Percentiles rank a stretch among this genome's conserved stretches.
phyloP scores from a whole-genome alignment of 2,329 filamentous ascomycete species.

The Colletotrichum spaethianum region DNA sequence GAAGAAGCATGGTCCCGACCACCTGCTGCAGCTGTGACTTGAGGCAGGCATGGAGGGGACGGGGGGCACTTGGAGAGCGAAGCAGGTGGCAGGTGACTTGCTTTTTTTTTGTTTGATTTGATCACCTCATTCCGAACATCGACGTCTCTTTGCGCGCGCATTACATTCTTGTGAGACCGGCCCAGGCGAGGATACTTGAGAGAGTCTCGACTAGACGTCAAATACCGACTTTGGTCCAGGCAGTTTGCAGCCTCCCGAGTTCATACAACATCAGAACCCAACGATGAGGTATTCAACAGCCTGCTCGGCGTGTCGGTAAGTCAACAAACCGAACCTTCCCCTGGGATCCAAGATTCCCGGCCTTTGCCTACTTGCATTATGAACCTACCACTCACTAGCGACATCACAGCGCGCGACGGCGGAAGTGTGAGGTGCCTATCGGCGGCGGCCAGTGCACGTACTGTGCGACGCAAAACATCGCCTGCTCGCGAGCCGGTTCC shows the following conservation, averaged over 20 bases:
- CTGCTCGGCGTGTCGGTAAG: slow-evolving; percentile 43
- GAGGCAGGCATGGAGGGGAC: neutral
- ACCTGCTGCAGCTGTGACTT: slow-evolving; percentile 15
- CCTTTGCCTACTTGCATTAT: neutral
- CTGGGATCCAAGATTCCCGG: neutral
- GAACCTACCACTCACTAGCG: slow-evolving; percentile 11
- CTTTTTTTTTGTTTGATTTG: slow-evolving; percentile 15
- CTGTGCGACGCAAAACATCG: slow-evolving; percentile 41
- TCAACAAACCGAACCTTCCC: neutral
- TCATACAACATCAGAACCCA: neutral
- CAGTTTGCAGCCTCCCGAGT: neutral
- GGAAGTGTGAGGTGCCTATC: slow-evolving; percentile 41
- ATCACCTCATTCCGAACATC: slow-evolving; percentile 14
- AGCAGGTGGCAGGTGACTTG: slow-evolving; percentile 32
- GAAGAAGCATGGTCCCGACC: slow-evolving; percentile 7
- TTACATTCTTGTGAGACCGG: neutral
- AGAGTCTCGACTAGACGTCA: neutral
- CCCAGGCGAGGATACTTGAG: neutral
- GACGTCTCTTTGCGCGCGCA: neutral
- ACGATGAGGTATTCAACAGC: slow-evolving; percentile 43
- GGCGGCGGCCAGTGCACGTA: slow-evolving; percentile 41
- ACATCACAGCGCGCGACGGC: slow-evolving; percentile 38
- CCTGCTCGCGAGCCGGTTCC: slow-evolving; percentile 41
- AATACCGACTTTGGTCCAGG: neutral
- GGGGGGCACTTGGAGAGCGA: neutral